Conservation (phyloP, 2,329 filamentous ascomycete genomes). For the Plectosphaerella plurivora region DNA sequence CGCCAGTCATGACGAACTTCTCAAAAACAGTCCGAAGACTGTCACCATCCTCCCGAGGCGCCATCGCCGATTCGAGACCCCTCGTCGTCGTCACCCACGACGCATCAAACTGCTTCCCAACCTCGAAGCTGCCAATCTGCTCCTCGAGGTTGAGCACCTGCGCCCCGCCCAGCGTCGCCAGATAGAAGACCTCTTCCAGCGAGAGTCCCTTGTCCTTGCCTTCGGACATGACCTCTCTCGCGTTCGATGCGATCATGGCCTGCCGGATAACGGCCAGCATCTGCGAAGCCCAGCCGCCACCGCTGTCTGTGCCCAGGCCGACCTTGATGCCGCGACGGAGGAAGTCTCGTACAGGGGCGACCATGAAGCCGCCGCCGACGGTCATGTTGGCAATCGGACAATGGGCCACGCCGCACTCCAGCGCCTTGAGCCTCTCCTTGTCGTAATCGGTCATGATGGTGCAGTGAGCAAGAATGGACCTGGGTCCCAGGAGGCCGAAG, state of each 20-base stretch:
- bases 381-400: slow-evolving; percentile 63
- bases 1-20: slow-evolving; percentile 63
- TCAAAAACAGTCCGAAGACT: slow-evolving; percentile 44
- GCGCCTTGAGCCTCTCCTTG: slow-evolving; percentile 35
- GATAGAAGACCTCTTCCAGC: slow-evolving; percentile 50
- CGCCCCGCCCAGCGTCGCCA: slow-evolving; percentile 59
- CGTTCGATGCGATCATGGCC: slow-evolving; percentile 51
- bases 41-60: slow-evolving; percentile 48
- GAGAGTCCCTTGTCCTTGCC: slow-evolving; percentile 37
- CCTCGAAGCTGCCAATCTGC: slow-evolving; percentile 50
- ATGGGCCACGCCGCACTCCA: slow-evolving; percentile 57
- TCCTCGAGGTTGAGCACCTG: slow-evolving; percentile 49
- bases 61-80: slow-evolving; percentile 32
- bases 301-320: slow-evolving; percentile 62
- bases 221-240: slow-evolving; percentile 34
- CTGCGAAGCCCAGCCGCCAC: slow-evolving; percentile 56
- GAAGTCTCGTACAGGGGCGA: slow-evolving; percentile 54
- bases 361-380: slow-evolving; percentile 58
- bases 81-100: slow-evolving; percentile 32
- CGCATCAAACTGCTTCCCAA: slow-evolving; percentile 61
- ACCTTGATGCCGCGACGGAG: slow-evolving; percentile 56
- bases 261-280: slow-evolving; percentile 57
- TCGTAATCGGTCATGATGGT: slow-evolving; percentile 58
- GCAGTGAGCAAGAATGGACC: slow-evolving; percentile 63
- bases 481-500: slow-evolving; percentile 47